Conservation (phyloP, 2,329 filamentous ascomycete genomes). For the Sporothrix pallida region DNA sequence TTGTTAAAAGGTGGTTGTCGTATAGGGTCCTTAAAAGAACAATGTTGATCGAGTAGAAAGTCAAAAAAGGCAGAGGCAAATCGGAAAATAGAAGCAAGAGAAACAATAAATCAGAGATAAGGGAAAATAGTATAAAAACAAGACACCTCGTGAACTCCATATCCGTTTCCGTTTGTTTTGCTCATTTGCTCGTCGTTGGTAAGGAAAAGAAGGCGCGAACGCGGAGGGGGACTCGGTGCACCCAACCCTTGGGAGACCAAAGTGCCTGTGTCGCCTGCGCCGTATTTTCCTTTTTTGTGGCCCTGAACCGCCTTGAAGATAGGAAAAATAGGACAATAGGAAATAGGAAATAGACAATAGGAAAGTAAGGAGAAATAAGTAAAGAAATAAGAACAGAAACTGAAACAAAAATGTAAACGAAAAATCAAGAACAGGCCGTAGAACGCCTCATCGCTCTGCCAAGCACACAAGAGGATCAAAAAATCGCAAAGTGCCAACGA, state of each 20-base stretch:
- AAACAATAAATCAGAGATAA: constrained; percentile 32
- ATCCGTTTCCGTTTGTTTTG: constrained; percentile 29
- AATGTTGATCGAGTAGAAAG: constrained; percentile 7
- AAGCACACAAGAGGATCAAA: constrained; percentile 19
- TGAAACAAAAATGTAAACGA: constrained; percentile 10
- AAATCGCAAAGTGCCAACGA: background rate
- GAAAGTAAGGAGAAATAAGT: background rate
- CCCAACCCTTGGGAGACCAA: background rate
- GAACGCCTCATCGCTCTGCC: constrained; percentile 26
- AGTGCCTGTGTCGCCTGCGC: constrained; percentile 19
- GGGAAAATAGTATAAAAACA: constrained; percentile 12
- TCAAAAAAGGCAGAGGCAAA: background rate
- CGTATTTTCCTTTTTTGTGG: constrained; percentile 8
- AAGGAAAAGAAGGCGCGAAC: constrained; percentile 25
- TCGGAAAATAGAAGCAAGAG: constrained; percentile 29
- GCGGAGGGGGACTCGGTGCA: background rate
- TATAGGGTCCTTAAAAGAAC: background rate
- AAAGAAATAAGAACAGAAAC: background rate
- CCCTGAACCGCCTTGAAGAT: background rate
- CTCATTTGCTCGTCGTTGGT: constrained; percentile 31
- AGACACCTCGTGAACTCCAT: constrained; percentile 32
- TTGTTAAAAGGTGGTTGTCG: background rate
- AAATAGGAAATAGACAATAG: constrained; percentile 4
- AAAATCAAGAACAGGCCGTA: constrained; percentile 5
- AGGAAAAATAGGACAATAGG: constrained; percentile 3